Base-by-base conservation (phyloP, 2,329 filamentous ascomycete species). In the Epichloe baconii region DNA sequence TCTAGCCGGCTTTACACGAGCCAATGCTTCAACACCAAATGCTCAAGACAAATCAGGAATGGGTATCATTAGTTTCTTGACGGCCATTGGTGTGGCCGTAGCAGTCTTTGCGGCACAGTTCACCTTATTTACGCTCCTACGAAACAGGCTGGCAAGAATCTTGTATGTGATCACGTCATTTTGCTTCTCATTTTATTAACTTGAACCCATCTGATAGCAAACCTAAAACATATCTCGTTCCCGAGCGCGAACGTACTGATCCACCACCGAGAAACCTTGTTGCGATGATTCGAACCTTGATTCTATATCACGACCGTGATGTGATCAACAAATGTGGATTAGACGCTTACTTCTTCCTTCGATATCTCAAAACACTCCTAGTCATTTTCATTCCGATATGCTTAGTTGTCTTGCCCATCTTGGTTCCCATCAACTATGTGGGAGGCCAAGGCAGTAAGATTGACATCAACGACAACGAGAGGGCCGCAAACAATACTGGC, bases 281-380 rank as follows among this genome's bases (percentile, higher is more conserved):
- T 64, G 71, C 70, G 14, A 66, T 83, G 53, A 56, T 80, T 58
- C 63, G 77, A 67, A 64, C 71, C 72, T 56, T 95, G 75, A 74
- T 86, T 70, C 66, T 82, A 71, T 70, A 87, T 70, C 66, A 80
- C 73, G 78, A 87, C 55, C 76, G 87, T 12, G 88, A 95, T 59
- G 81, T 98, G 58, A 95, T 98, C 60, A 85, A 91, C 49, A 95
- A 96, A 67, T 96, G 91, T 59, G 93, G 93, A 17, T 78, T 98
- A 10, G 93, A 98, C 64, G 89, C 91, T 61, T 98, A 95, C 70
- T 95, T 97, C 72, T 98, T 98, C 66, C 76, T 98, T 1, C 86
- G 94, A 55, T 98, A 95, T 62, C 78, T 81, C 14, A 78, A 78
- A 57, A 78, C 62, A 66, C 79, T 97, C 5, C 77, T 97, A 43